Evolutionary conservation across 176 grass and related monocot genomes (phyloP), one percentile per base, ranked within the genome.

Genomic region (Musa beccarii): DNA sequence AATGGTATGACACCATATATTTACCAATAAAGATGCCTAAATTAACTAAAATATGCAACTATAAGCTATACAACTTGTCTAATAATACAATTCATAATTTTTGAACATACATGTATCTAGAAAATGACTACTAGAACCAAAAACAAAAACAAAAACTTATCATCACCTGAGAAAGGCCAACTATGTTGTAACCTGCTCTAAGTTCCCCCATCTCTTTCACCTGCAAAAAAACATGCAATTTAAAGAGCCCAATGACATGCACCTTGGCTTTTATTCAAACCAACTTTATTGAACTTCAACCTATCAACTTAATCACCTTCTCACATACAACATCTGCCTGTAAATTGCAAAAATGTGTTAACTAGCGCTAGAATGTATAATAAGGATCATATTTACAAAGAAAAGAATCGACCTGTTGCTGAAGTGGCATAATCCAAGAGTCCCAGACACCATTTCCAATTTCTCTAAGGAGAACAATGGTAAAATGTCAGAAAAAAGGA

Each of bases 111-210:
- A 62, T 1, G 17, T 62, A 4, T 20, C 59, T 24, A 23, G 62
- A 21, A 64, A 19, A 21, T 64, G 62, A 24, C 24, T 11, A 64
- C 10, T 11, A 16, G 2, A 64, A 21, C n/a, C 10, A 24, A 24
- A 24, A 23, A 24, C 10, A 64, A 9, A 10, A 24, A 19, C 62
- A 64, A 24, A 64, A 16, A 64, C 7, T 82, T 64, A 61, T 80
- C 75, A 75, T 11, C 69, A 96, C 92, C 92, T 92, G 92, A 78
- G 92, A 96, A 68, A 96, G 87, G 53, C 89, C 92, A 69, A 96
- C 57, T 63, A 96, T 92, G 76, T 71, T 96, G 87, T 88, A 96
- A 79, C 92, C 92, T 79, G 76, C 61, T 8, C 81, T 82, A 11
- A 96, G 84, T 70, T 89, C 89, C 80, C 86, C 59, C 92, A 90